Evolutionary conservation across 768 basidiomycete species (phyloP), one percentile per base, ranked within the genome.

Genomic region (Russula emetica): DNA sequence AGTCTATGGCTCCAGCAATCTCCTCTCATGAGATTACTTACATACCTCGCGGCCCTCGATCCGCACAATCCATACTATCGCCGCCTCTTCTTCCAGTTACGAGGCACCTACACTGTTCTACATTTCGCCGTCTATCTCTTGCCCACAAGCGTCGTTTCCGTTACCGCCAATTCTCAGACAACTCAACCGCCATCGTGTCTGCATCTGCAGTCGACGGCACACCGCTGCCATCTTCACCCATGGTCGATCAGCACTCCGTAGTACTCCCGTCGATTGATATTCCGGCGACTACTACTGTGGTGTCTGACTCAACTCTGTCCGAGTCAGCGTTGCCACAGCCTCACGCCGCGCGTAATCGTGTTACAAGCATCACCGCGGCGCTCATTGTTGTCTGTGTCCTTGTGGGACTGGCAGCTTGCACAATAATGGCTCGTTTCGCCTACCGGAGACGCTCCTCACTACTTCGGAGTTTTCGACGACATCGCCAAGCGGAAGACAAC

Each of bases 1-100:
- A 60, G 47, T 34, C 58, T 50, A 64, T 64, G 63, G 36, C 63
- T n/a, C 63, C 63, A 54, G 34, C 58, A 50, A 50, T 60, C 30
- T 54, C 63, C 53, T 60, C 28, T 55, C 53, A 55, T 30, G 45
- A 55, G 63, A 54, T 36, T 3, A 28, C 22, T 18, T 26, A 38
- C 40, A 52, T 42, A 28, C 30, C 32, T 28, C 26, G 30, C 50
- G 28, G 47, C 18, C 18, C 54, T 50, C 49, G n/a, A 14, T 36
- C 40, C 26, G 20, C 32, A 51, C 53, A 32, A 36, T 24, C 53
- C 16, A 22, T 60, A 9, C 16, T 28, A 22, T 51, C 58, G 9
- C 13, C 54, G 26, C 54, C 47, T 36, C 28, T 30, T 50, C 26
- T 51, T 55, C 38, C 47, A 22, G 26, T 26, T 24, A 28, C 14